A percentile compares a stretch with the other conserved stretches of the same genome.
phyloP scores from a whole-genome alignment of 176 grass and related monocot species.

The Eleusine indica region DNA sequence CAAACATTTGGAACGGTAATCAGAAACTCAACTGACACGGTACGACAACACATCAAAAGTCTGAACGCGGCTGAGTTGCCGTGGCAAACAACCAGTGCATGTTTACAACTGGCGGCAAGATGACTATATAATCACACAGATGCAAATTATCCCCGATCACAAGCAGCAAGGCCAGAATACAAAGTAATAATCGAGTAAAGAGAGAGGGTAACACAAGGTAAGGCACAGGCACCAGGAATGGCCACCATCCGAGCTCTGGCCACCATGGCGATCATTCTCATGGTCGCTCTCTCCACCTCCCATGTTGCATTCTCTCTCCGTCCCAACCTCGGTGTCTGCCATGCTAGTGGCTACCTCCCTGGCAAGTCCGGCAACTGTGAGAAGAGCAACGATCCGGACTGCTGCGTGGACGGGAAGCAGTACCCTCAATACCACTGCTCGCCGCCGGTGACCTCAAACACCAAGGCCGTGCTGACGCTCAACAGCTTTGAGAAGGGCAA shows the following conservation, averaged over 20 bases:
- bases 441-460: constrained; percentile 24
- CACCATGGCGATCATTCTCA: constrained; percentile 4
- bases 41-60: neutral
- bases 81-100: neutral
- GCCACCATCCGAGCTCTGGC: neutral
- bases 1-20: neutral
- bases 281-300: constrained; percentile 36
- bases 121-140: neutral
- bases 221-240: neutral
- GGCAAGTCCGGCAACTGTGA: constrained; percentile 36
- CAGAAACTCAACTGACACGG: neutral
- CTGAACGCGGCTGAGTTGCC: neutral
- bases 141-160: neutral
- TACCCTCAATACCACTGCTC: constrained; percentile 43
- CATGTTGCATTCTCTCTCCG: constrained; percentile 18
- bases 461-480: constrained; percentile 29
- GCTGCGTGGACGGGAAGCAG: constrained; percentile 27
- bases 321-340: constrained; percentile 19
- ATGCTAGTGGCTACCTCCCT: constrained; percentile 45
- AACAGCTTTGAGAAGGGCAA: constrained; percentile 35
- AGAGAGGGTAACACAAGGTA: neutral
- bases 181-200: neutral
- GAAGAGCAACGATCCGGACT: neutral
- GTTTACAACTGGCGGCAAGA: neutral
- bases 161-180: neutral